Conservation (phyloP, 2,329 filamentous ascomycete genomes). For the Paecilomyces formosus region DNA sequence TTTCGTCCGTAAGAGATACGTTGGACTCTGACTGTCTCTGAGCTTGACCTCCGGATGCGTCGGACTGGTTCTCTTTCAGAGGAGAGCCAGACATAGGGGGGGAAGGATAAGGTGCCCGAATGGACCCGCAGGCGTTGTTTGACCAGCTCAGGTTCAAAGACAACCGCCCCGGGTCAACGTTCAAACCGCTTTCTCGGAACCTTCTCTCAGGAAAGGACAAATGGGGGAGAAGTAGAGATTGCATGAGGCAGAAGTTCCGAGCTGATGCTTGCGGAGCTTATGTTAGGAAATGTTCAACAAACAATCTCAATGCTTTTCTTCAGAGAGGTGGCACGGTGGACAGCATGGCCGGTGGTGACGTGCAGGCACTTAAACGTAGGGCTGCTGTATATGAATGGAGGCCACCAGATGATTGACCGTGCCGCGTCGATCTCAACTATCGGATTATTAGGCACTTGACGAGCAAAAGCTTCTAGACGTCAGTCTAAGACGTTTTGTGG, state of each 20-base stretch:
- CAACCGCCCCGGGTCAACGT: conserved; percentile 26
- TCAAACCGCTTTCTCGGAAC: conserved; percentile 28
- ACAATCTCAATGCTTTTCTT: background rate
- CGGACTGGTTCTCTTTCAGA: conserved; percentile 28
- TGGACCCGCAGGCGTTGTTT: conserved; percentile 30
- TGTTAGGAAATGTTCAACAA: conserved; percentile 2
- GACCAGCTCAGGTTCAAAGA: conserved; percentile 25
- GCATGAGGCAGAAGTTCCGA: conserved; percentile 21
- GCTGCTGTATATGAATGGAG: background rate
- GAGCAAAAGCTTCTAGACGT: background rate
- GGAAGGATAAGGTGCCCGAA: conserved; percentile 30
- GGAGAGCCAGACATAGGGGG: conserved; percentile 39
- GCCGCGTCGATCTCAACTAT: background rate
- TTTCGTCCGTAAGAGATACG: conserved; percentile 10
- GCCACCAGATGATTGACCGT: background rate
- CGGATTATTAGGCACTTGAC: background rate
- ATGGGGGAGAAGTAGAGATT: conserved; percentile 34
- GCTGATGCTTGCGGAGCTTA: background rate
- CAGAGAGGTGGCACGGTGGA: background rate
- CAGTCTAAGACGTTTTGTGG: background rate
- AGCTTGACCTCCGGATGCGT: conserved; percentile 27
- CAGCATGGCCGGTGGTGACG: background rate
- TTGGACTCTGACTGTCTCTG: conserved; percentile 21
- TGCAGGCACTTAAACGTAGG: background rate
- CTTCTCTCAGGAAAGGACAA: conserved; percentile 28